Evolutionary conservation across 2,329 filamentous ascomycete species (phyloP).

Genomic region (Cordyceps militaris): DNA sequence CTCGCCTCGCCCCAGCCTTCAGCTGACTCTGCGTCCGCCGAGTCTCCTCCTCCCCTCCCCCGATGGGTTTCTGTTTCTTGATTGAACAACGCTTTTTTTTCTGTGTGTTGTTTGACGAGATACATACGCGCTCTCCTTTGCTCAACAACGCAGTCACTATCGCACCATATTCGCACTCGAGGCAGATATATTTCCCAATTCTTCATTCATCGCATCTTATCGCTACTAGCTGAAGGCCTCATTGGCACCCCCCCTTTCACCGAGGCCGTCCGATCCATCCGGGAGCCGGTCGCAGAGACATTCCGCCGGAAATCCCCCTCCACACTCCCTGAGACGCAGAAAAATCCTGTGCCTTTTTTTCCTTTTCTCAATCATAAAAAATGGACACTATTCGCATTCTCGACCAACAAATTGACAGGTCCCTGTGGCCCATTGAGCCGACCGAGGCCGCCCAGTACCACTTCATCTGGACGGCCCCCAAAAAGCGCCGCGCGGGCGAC

Average conservation of each 20-base stretch:
- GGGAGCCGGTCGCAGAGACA: no score
- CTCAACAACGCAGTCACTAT: not conserved
- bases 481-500: not conserved
- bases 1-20: slow-evolving; percentile 12
- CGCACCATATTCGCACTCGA: no score
- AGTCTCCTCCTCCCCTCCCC: not conserved
- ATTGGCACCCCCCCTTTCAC: not conserved
- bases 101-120: not conserved
- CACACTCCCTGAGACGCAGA: not conserved
- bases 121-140: not conserved
- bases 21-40: not conserved
- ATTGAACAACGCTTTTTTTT: no score
- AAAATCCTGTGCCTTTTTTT: not conserved
- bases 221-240: not conserved
- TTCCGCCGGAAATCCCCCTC: not conserved
- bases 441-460: slow-evolving; percentile 2
- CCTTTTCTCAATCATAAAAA: not conserved
- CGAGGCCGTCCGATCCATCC: not conserved
- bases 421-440: not conserved
- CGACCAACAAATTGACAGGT: slow-evolving; percentile 9
- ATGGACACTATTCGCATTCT: slow-evolving; percentile 7
- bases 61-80: not conserved
- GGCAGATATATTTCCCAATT: not conserved
- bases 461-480: not conserved
- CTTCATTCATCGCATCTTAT: no score